Conservation (phyloP, 148 eudicot species). For the Vaccinium corymbosum region DNA sequence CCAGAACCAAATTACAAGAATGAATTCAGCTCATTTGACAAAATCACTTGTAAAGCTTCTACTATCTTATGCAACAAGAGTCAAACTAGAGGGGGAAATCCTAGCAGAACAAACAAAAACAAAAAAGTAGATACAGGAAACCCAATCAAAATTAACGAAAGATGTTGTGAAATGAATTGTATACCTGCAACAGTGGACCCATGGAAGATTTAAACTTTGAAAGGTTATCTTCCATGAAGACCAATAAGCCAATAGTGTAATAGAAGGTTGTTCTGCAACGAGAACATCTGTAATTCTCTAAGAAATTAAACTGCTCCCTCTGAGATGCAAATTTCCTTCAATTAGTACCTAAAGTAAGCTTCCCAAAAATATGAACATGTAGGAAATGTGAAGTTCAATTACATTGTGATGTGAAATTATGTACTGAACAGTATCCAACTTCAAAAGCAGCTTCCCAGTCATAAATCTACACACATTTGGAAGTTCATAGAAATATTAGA, state of each 20-base stretch:
- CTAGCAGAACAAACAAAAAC: not conserved
- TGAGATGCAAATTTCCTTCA: slow-evolving; percentile 22
- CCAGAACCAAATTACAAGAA: slow-evolving; percentile 8
- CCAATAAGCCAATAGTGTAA: slow-evolving; percentile 72
- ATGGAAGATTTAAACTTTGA: slow-evolving; percentile 75
- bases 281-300: slow-evolving; percentile 71
- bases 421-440: slow-evolving; percentile 81
- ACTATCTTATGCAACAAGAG: not conserved
- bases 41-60: not conserved
- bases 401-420: slow-evolving; percentile 80
- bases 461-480: slow-evolving; percentile 53
- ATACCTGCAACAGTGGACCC: slow-evolving; percentile 78
- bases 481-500: slow-evolving; percentile 9
- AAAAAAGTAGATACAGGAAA: not conserved
- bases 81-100: not conserved
- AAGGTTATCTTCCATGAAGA: slow-evolving; percentile 81
- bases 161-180: not conserved
- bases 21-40: not conserved
- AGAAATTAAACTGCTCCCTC: slow-evolving; percentile 83
- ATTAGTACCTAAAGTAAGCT: slow-evolving; percentile 7
- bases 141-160: not conserved
- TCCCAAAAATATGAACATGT: slow-evolving; percentile 1
- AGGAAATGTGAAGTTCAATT: slow-evolving; percentile 20
- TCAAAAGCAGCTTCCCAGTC: slow-evolving; percentile 90
- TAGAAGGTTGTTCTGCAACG: slow-evolving; percentile 91